Evolutionary conservation across 768 basidiomycete genomes (phyloP).

Genomic region (Lentinus brumalis): DNA sequence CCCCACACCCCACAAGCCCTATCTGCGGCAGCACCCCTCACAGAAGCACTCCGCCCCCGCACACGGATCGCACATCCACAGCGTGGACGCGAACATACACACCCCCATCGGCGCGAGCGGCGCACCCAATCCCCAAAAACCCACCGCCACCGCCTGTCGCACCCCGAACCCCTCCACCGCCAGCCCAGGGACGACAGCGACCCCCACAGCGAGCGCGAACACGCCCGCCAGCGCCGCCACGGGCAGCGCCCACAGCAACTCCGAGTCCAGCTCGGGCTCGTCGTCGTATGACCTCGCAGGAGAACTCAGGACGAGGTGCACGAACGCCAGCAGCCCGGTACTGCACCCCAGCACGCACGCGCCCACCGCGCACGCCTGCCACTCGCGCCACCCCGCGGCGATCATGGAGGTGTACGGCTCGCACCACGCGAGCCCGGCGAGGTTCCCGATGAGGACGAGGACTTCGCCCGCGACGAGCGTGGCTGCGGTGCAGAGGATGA

Average conservation of each 20-base stretch:
- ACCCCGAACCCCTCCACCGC: neutral
- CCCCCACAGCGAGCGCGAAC: constrained; percentile 3
- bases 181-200: constrained; percentile 3
- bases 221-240: neutral
- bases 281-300: neutral
- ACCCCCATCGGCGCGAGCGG: neutral
- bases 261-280: neutral
- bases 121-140: constrained; percentile 5
- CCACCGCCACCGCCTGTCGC: neutral
- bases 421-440: neutral
- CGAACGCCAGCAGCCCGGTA: neutral
- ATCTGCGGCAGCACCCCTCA: neutral
- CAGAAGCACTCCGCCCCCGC: neutral
- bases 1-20: too few species aligned
- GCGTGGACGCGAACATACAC: neutral
- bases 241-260: neutral
- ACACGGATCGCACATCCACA: neutral
- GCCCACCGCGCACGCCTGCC: neutral
- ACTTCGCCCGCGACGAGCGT: neutral
- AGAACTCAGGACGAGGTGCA: neutral
- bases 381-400: neutral
- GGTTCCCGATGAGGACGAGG: neutral
- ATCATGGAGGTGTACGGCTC: neutral
- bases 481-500: neutral
- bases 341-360: neutral